A percentile compares a stretch with the other conserved stretches of the same genome.
Evolutionary conservation across 108 stramenopile genomes (phyloP).

Genomic region (Skeletonema grethae): DNA sequence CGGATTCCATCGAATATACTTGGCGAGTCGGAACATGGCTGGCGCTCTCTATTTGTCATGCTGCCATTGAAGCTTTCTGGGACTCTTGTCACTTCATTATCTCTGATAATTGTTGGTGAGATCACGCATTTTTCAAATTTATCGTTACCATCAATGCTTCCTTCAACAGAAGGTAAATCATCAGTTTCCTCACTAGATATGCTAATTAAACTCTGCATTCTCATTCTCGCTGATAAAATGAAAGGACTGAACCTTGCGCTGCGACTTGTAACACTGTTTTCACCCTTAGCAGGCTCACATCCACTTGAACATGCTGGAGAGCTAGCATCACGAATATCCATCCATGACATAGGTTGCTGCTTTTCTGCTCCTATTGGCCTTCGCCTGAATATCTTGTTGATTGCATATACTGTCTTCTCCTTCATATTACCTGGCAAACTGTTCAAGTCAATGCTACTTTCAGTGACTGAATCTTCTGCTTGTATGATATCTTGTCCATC

Average conservation of each 20-base stretch:
- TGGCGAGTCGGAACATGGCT: not conserved
- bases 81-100: not conserved
- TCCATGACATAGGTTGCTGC: not conserved
- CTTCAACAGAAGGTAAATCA: not conserved
- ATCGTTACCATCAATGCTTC: not conserved
- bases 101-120: not conserved
- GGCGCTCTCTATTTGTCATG: not conserved
- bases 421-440: not conserved
- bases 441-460: not conserved
- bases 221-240: not conserved
- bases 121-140: not conserved
- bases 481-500: conserved; percentile 1
- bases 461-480: not conserved
- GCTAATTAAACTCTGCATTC: not conserved
- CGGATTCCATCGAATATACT: not conserved
- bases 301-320: not conserved
- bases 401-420: not conserved
- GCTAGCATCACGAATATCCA: conserved; percentile 3
- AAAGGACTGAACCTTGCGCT: conserved; percentile 2
- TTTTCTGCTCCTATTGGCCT: not conserved
- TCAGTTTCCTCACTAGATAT: not conserved
- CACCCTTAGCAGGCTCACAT: not conserved
- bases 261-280: not conserved
- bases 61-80: not conserved
- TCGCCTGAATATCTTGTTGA: not conserved